Conservation (phyloP, 495 filamentous ascomycete genomes). For the Bacidia gigantensis region DNA sequence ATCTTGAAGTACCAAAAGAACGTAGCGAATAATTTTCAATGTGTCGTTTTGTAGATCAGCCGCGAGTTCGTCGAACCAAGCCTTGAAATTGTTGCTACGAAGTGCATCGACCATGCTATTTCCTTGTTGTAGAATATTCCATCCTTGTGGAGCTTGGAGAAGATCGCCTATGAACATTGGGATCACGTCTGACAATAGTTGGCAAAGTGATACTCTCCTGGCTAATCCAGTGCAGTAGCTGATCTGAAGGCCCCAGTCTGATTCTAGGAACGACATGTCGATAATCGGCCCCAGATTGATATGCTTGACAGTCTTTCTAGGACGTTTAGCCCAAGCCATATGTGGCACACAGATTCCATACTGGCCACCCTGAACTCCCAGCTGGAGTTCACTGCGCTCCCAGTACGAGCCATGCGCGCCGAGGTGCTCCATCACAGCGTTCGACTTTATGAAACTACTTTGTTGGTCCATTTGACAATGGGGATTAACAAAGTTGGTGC, state of each 20-base stretch:
- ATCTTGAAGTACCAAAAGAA: not conserved
- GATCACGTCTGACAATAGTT: not conserved
- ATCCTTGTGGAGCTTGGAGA: not conserved
- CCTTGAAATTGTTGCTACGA: not conserved
- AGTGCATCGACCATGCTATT: not conserved
- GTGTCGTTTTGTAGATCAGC: not conserved
- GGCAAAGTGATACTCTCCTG: not conserved
- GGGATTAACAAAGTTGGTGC: not conserved
- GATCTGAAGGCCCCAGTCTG: not conserved
- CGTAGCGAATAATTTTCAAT: not conserved
- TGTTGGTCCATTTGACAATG: not conserved
- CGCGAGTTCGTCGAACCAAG: not conserved
- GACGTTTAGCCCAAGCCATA: not conserved
- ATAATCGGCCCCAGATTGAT: not conserved
- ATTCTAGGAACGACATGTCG: not conserved
- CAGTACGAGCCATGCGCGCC: not conserved
- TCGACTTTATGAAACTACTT: not conserved
- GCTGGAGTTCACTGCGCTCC: not conserved
- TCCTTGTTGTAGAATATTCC: not conserved
- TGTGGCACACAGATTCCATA: not conserved
- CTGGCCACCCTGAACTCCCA: not conserved
- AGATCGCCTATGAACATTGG: not conserved
- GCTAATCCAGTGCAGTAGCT: not conserved
- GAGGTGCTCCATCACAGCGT: not conserved
- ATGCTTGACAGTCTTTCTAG: not conserved